A percentile compares a stretch with the other conserved stretches of the same genome.
Conservation (phyloP, 495 filamentous ascomycete species). For the Rusavskia elegans region DNA sequence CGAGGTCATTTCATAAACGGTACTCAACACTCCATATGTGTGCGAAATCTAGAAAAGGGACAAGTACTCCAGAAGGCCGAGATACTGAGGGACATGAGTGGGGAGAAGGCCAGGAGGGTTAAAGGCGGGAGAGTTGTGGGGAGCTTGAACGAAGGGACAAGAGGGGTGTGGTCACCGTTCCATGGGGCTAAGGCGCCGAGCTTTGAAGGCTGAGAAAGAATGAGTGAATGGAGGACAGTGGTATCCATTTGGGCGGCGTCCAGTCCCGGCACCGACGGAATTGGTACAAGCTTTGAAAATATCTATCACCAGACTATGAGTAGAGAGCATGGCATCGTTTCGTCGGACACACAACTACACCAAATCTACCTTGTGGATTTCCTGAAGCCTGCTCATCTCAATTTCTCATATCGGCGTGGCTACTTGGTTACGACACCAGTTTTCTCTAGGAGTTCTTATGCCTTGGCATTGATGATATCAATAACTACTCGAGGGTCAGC, state of each 20-base stretch:
- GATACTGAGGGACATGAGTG: constrained; percentile 66
- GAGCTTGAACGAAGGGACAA: constrained; percentile 80
- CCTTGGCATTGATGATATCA: constrained; percentile 49
- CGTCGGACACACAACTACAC: no score
- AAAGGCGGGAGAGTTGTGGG: constrained; percentile 58
- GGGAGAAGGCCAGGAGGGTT: constrained; percentile 65
- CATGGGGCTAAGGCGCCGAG: constrained; percentile 39
- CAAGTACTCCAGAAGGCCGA: constrained; percentile 71
- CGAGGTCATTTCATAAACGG: constrained; percentile 85
- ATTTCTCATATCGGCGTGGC: not conserved
- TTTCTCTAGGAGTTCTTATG: constrained; percentile 17
- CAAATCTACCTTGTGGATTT: not conserved
- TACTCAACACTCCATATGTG: constrained; percentile 69
- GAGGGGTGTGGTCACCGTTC: constrained; percentile 89
- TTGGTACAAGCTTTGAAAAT: no score
- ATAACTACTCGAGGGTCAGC: constrained; percentile 31
- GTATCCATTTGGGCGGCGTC: not conserved
- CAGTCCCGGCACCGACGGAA: no score
- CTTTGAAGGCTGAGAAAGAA: not conserved
- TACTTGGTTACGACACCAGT: not conserved
- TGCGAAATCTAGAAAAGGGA: constrained; percentile 65
- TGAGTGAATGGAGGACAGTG: not conserved
- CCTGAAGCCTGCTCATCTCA: not conserved
- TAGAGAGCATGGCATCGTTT: no score
- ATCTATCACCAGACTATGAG: no score